Percentiles rank a stretch among this genome's conserved stretches.
Evolutionary conservation across 257 asterid genomes (phyloP).

Genomic region (Marsdenia floribunda): DNA sequence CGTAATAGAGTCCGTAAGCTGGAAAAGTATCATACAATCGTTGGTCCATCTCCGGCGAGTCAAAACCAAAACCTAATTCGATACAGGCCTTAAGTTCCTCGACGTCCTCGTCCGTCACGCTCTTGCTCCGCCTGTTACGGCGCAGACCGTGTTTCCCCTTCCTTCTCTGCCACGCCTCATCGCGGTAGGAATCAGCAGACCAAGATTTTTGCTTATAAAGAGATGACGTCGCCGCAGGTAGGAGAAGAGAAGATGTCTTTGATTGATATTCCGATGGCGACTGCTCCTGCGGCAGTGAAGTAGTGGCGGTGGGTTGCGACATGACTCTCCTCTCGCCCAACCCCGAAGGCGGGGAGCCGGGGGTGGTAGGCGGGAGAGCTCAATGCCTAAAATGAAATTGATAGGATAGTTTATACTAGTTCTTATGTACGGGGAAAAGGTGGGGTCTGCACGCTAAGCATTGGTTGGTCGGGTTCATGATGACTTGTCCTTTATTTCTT

Average conservation of each 20-base stretch:
- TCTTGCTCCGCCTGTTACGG: slow-evolving; percentile 38
- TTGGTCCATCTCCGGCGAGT: slow-evolving; percentile 62
- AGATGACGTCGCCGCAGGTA: slow-evolving; percentile 12
- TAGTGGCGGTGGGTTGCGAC: slow-evolving; percentile 15
- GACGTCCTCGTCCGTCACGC: slow-evolving; percentile 77
- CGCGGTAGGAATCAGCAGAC: slow-evolving; percentile 61
- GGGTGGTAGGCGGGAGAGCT: slow-evolving; percentile 28
- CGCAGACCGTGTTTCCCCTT: slow-evolving; percentile 31
- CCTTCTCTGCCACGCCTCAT: slow-evolving; percentile 70
- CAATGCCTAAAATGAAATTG: slow-evolving; percentile 13
- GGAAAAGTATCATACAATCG: slow-evolving; percentile 68
- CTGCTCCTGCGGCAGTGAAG: not conserved
- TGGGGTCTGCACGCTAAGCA: slow-evolving; percentile 30
- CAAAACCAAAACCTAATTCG: slow-evolving; percentile 69
- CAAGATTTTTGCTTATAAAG: slow-evolving; percentile 58
- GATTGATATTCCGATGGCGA: not conserved
- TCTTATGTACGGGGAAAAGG: not conserved
- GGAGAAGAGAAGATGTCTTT: not conserved
- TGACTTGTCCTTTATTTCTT: slow-evolving; percentile 19
- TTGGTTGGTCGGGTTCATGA: slow-evolving; percentile 31
- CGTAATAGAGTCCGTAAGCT: slow-evolving; percentile 61
- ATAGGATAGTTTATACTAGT: slow-evolving; percentile 2
- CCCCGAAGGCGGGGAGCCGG: slow-evolving; percentile 49
- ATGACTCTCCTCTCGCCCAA: slow-evolving; percentile 34
- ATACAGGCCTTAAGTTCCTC: slow-evolving; percentile 77